Percentiles rank a stretch among this genome's conserved stretches.
phyloP scores from a whole-genome alignment of 139 green algal species.

The Spirogloea muscicola region DNA sequence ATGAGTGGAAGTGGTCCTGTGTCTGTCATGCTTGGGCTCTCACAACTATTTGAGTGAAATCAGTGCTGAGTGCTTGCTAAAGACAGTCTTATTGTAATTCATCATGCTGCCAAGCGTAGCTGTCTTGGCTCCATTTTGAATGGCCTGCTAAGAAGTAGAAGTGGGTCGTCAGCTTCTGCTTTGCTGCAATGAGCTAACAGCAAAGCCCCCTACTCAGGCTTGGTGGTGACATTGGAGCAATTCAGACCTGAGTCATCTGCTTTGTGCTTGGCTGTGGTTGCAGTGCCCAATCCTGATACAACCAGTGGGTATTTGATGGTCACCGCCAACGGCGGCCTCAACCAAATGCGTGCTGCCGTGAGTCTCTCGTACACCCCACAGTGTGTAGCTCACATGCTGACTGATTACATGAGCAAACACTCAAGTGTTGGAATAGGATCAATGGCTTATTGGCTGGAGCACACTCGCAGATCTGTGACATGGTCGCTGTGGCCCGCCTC shows the following conservation, averaged over 20 bases:
- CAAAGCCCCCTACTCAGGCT: not conserved
- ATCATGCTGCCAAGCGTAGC: not conserved
- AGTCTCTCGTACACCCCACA: slow-evolving; percentile 9
- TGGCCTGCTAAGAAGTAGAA: not conserved
- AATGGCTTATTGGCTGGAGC: too few species aligned
- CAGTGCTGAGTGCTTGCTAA: too few species aligned
- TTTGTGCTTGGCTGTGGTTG: not conserved
- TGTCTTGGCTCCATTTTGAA: not conserved
- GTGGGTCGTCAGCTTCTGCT: not conserved
- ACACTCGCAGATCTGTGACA: slow-evolving; percentile 48
- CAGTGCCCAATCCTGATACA: not conserved
- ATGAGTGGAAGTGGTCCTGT: too few species aligned
- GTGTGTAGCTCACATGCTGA: too few species aligned
- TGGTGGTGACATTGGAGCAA: not conserved
- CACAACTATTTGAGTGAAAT: too few species aligned
- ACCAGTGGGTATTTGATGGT: slow-evolving; percentile 28
- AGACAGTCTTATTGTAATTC: too few species aligned
- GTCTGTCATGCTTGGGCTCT: too few species aligned
- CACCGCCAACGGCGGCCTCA: slow-evolving; percentile 25
- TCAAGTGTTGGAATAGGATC: too few species aligned
- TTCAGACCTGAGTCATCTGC: not conserved
- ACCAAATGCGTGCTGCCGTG: slow-evolving; percentile 28
- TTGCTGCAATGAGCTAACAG: not conserved
- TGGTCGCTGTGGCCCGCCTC: slow-evolving; percentile 39
- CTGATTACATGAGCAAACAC: too few species aligned